These are phyloP conservation scores for Cryphonectria nitschkei DNA, from an alignment of 2,329 filamentous ascomycete species.

Conservation along the genomic window DNA sequence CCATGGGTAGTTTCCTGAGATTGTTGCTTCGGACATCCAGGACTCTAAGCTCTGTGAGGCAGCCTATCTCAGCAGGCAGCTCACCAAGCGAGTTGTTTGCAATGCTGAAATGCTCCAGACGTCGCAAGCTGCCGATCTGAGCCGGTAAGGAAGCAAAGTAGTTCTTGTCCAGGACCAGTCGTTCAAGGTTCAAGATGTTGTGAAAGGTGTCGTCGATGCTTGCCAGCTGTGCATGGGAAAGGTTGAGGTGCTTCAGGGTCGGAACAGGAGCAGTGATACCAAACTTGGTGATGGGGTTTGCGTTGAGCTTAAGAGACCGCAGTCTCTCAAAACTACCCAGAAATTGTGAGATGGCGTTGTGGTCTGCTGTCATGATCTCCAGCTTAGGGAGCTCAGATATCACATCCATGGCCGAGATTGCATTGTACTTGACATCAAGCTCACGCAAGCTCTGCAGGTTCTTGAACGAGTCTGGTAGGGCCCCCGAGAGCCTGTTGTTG, in stretches of 20 bases:
- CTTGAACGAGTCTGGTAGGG: constrained; percentile 73
- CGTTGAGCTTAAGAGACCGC: constrained; percentile 84
- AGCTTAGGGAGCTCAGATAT: constrained; percentile 82
- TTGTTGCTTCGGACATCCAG: constrained; percentile 95
- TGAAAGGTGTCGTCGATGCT: constrained; percentile 88
- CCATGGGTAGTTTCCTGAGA: constrained; percentile 81
- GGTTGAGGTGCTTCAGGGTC: constrained; percentile 82
- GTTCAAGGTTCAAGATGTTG: constrained; percentile 84
- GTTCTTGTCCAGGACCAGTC: constrained; percentile 89
- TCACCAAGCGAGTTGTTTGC: constrained; percentile 87
- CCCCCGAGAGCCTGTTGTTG: constrained; percentile 83
- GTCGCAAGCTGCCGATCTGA: constrained; percentile 81
- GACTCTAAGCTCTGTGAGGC: constrained; percentile 79
- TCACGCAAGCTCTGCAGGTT: constrained; percentile 81
- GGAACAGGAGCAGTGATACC: constrained; percentile 77
- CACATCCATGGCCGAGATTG: constrained; percentile 84
- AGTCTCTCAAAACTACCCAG: constrained; percentile 86
- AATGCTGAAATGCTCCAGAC: constrained; percentile 89
- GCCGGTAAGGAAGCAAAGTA: constrained; percentile 89
- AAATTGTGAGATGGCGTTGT: constrained; percentile 91
- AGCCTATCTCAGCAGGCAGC: constrained; percentile 85
- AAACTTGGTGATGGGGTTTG: constrained; percentile 94
- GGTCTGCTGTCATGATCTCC: constrained; percentile 86
- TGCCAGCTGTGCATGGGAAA: constrained; percentile 88
- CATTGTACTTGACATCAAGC: constrained; percentile 93